Conservation (phyloP, 129 eudicot genomes). For the Sambucus nigra region DNA sequence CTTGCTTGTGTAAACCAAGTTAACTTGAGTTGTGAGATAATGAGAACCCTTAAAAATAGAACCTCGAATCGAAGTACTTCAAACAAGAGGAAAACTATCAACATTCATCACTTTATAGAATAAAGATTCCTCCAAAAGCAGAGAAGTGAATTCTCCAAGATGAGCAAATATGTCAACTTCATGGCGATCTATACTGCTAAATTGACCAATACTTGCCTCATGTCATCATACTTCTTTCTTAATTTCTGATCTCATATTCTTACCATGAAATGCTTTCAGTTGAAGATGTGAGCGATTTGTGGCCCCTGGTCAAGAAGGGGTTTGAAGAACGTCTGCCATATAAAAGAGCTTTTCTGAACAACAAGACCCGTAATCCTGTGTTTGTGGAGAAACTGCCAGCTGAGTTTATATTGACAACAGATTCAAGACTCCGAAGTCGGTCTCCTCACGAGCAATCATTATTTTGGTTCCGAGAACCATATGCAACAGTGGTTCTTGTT, state of each 20-base stretch:
- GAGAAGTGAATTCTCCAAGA: too few relatives aligned
- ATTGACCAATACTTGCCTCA: too few relatives aligned
- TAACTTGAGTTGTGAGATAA: too few relatives aligned
- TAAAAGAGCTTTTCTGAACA: constrained; percentile 62
- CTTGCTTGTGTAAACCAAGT: not conserved
- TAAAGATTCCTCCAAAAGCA: too few relatives aligned
- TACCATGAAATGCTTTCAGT: constrained; percentile 35
- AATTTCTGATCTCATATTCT: constrained; percentile 2
- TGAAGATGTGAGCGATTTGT: constrained; percentile 89
- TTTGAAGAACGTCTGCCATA: constrained; percentile 79
- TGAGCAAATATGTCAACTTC: too few relatives aligned
- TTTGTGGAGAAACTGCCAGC: constrained; percentile 58
- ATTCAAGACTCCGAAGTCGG: constrained; percentile 73
- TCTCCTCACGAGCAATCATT: constrained; percentile 69
- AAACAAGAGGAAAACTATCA: too few relatives aligned
- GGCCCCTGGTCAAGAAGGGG: constrained; percentile 70
- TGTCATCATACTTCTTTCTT: not conserved
- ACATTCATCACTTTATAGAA: too few relatives aligned
- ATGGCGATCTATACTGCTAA: too few relatives aligned
- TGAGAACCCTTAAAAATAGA: too few relatives aligned
- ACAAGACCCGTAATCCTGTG: constrained; percentile 78
- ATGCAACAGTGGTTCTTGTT: constrained; percentile 81
- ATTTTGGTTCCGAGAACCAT: constrained; percentile 95
- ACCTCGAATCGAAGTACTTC: too few relatives aligned
- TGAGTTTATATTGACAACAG: constrained; percentile 72